phyloP scores from a whole-genome alignment of 495 filamentous ascomycete species.

The Parathielavia hyrcaniae region DNA sequence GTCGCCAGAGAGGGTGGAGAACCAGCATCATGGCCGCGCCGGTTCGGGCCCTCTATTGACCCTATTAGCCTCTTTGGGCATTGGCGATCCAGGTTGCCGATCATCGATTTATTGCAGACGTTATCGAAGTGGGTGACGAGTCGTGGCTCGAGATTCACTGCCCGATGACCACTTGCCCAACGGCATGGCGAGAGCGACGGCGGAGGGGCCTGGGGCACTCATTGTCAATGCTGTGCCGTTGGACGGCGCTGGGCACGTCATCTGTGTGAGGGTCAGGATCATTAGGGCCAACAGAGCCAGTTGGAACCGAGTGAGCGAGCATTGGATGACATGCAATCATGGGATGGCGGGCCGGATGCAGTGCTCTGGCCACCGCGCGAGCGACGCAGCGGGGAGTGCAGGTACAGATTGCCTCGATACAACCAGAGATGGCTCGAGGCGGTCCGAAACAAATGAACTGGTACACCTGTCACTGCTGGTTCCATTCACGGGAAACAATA shows the following conservation, averaged over 20 bases:
- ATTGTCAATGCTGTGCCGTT: constrained; percentile 13
- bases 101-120: constrained; percentile 4
- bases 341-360: constrained; percentile 8
- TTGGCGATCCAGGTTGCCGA: constrained; percentile 2
- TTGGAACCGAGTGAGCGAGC: constrained; percentile 5
- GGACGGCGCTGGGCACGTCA: neutral
- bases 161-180: neutral
- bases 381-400: constrained; percentile 20
- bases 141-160: no score
- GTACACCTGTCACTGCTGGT: neutral
- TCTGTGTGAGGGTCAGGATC: neutral
- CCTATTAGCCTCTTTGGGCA: constrained; percentile 8
- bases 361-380: neutral
- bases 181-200: neutral
- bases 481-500: neutral
- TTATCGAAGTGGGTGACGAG: neutral
- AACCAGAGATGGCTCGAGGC: neutral
- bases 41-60: constrained; percentile 8
- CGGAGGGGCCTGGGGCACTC: constrained; percentile 7
- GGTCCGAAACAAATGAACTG: constrained; percentile 2
- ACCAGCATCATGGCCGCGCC: neutral
- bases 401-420: constrained; percentile 17
- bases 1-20: neutral
- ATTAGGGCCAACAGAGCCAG: neutral
- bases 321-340: constrained; percentile 13